These are phyloP conservation scores for Ophiostoma sp. DNA, from an alignment of 2,329 filamentous ascomycete genomes.

Conservation along the genomic window DNA sequence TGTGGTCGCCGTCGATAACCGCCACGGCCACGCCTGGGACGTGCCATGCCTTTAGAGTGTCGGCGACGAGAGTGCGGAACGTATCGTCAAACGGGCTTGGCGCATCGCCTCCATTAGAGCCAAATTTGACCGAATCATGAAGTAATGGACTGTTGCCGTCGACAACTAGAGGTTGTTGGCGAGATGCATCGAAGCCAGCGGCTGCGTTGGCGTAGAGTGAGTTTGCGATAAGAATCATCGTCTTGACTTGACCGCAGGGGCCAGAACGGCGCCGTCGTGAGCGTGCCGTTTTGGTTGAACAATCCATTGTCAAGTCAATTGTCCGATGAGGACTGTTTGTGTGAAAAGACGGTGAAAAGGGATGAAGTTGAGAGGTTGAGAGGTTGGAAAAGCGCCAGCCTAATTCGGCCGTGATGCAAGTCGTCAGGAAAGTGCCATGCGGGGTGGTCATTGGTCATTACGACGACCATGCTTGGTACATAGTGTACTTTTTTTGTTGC, in stretches of 20 bases:
- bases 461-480: not conserved
- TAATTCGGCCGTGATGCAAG: not conserved
- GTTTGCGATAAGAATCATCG: not conserved
- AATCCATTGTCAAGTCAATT: not conserved
- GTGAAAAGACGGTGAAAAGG: not conserved
- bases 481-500: not conserved
- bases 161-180: not conserved
- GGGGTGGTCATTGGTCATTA: not conserved
- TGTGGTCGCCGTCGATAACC: constrained; percentile 47
- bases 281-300: too few species aligned
- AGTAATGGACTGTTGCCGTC: not conserved
- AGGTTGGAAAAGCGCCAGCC: not conserved
- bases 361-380: not conserved
- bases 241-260: too few species aligned
- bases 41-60: constrained; percentile 39
- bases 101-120: not conserved
- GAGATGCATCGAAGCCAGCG: not conserved
- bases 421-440: not conserved
- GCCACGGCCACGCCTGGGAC: constrained; percentile 52
- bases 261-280: not conserved
- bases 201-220: not conserved
- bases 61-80: constrained; percentile 26
- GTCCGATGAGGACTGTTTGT: too few species aligned
- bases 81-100: constrained; percentile 24
- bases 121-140: too few species aligned